Percentiles rank a stretch among this genome's conserved stretches.
These are phyloP conservation scores for Talaromyces sp. DNA, from an alignment of 2,329 filamentous ascomycete species.

Conservation along the genomic window DNA sequence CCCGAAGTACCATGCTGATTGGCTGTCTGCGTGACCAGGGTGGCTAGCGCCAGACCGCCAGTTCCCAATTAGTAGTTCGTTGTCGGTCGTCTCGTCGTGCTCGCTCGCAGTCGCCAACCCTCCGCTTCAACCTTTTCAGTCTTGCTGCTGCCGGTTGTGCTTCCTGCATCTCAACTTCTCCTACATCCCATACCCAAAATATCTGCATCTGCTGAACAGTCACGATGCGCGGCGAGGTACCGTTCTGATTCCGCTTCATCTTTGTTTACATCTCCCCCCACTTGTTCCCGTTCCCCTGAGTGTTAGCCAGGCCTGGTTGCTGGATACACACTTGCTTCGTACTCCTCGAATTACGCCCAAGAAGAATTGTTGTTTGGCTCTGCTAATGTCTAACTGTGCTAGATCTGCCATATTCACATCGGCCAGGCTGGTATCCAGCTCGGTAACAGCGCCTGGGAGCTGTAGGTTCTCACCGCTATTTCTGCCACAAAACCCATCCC, in stretches of 20 bases:
- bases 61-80: not conserved
- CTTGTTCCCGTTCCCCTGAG: conserved; percentile 9
- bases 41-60: not conserved
- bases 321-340: not conserved
- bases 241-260: not conserved
- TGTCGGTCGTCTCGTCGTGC: not conserved
- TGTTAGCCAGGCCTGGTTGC: not conserved
- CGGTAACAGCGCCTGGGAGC: conserved; percentile 63
- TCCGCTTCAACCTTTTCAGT: not conserved
- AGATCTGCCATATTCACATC: conserved; percentile 64
- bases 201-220: not conserved
- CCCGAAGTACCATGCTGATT: not conserved
- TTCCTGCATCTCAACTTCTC: not conserved
- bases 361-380: not conserved
- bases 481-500: conserved; percentile 2
- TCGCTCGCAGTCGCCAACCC: not conserved
- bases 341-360: not conserved
- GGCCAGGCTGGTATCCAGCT: conserved; percentile 64
- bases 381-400: not conserved
- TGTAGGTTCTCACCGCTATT: conserved; percentile 47
- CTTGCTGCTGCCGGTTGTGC: not conserved
- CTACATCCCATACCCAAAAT: not conserved
- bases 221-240: conserved; percentile 13
- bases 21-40: not conserved
- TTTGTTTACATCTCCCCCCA: conserved; percentile 10